Evolutionary conservation across 139 green algal species (phyloP).

Genomic region (Chloropicon primus): DNA sequence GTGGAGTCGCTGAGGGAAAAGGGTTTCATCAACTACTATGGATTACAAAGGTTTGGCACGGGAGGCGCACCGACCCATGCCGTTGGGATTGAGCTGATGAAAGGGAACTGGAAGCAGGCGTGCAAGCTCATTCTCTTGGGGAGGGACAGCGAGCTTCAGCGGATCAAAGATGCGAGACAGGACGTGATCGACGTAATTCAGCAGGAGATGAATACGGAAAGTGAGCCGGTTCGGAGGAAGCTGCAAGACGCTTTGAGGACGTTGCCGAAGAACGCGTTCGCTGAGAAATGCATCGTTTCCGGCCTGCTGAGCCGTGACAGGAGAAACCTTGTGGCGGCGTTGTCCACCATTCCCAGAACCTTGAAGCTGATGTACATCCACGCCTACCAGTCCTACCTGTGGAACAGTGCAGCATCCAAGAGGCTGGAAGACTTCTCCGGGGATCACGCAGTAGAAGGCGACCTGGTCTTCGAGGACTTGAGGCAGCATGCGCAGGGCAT

Average conservation of each 20-base stretch:
- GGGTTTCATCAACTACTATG: conserved; percentile 94
- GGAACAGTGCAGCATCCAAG: background rate
- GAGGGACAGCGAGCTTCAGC: conserved; percentile 10
- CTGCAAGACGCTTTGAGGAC: background rate
- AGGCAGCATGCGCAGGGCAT: background rate
- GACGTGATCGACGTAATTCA: background rate
- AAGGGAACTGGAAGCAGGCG: conserved; percentile 50
- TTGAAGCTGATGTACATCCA: conserved; percentile 6
- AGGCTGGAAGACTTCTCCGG: background rate
- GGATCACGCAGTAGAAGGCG: background rate
- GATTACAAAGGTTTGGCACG: conserved; percentile 85
- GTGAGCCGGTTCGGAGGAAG: background rate
- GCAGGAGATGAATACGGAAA: conserved; percentile 8
- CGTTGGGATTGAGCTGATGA: conserved; percentile 44
- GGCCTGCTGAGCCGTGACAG: background rate
- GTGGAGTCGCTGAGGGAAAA: conserved; percentile 24
- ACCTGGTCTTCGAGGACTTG: conserved; percentile 1
- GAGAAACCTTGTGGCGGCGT: conserved; percentile 31
- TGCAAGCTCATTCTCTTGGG: conserved; percentile 47
- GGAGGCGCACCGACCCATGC: conserved; percentile 55
- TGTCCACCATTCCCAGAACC: conserved; percentile 15
- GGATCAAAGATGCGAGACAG: conserved; percentile 18
- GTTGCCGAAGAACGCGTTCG: background rate
- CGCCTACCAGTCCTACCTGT: conserved; percentile 3
- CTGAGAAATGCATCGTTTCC: background rate